Percentiles rank a stretch among this genome's conserved stretches.
These are phyloP conservation scores for Rhizophora mangle DNA, from an alignment of 345 rosid genomes.

Conservation along the genomic window DNA sequence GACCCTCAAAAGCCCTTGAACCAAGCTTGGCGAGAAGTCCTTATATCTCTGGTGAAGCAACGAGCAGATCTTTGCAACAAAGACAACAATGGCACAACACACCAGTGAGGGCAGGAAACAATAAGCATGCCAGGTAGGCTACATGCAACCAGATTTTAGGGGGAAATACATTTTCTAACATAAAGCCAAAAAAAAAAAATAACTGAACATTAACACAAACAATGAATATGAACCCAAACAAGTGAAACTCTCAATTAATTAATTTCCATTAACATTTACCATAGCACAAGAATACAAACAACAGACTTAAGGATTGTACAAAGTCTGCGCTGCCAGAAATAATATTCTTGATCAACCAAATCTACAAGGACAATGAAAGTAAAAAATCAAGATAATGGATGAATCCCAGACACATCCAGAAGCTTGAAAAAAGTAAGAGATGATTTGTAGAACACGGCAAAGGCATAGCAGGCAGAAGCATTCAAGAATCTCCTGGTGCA, in stretches of 20 bases:
- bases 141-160: not conserved
- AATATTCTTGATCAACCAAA: not conserved
- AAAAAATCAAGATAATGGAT: not conserved
- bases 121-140: not conserved
- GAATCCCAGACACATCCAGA: not conserved
- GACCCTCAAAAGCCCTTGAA: conserved; percentile 82
- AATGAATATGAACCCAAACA: not conserved
- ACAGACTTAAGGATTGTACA: not conserved
- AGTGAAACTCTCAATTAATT: not conserved
- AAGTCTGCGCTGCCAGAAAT: not conserved
- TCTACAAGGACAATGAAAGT: not conserved
- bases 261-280: not conserved
- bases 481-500: not conserved
- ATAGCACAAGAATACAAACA: not conserved
- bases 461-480: not conserved
- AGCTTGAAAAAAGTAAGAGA: not conserved
- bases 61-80: conserved; percentile 73
- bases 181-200: no score
- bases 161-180: no score
- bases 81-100: conserved; percentile 21
- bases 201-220: not conserved
- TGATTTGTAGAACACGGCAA: not conserved
- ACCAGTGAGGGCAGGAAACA: conserved; percentile 1
- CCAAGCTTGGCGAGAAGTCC: conserved; percentile 84
- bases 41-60: conserved; percentile 96